A percentile compares a stretch with the other conserved stretches of the same genome.
These are phyloP conservation scores for Pestalotiopsis sp. DNA, from an alignment of 2,329 filamentous ascomycete genomes.

Conservation along the genomic window DNA sequence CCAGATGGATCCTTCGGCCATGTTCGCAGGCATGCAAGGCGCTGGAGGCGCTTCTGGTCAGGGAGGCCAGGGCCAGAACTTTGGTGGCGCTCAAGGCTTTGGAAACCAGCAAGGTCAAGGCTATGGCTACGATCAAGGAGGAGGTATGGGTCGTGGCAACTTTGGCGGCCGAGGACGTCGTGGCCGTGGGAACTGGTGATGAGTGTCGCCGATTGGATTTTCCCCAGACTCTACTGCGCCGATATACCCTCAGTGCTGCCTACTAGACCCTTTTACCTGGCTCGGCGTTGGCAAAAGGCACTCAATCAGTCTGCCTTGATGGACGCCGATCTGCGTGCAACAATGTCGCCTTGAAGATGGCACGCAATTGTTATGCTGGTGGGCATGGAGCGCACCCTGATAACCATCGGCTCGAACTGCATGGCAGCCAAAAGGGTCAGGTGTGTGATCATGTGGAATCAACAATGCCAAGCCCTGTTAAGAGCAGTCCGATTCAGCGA, in stretches of 20 bases:
- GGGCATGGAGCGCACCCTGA: no score
- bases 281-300: no score
- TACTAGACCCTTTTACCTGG: no score
- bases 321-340: no score
- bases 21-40: slow-evolving; percentile 62
- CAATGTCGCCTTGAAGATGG: no score
- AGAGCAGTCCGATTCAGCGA: no score
- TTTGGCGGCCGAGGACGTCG: slow-evolving; percentile 20
- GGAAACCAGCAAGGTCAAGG: slow-evolving; percentile 55
- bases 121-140: slow-evolving; percentile 39
- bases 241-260: background rate
- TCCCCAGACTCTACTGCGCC: background rate
- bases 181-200: slow-evolving; percentile 12
- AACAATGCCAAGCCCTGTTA: no score
- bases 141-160: slow-evolving; percentile 29
- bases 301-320: no score
- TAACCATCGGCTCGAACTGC: no score
- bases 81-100: slow-evolving; percentile 50
- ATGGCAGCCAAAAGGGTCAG: no score
- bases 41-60: slow-evolving; percentile 43
- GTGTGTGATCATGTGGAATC: no score
- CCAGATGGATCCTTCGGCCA: slow-evolving; percentile 66
- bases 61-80: slow-evolving; percentile 54
- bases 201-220: background rate
- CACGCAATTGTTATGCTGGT: no score